Conservation (phyloP, 2,329 filamentous ascomycete species). For the Alternaria sp. region DNA sequence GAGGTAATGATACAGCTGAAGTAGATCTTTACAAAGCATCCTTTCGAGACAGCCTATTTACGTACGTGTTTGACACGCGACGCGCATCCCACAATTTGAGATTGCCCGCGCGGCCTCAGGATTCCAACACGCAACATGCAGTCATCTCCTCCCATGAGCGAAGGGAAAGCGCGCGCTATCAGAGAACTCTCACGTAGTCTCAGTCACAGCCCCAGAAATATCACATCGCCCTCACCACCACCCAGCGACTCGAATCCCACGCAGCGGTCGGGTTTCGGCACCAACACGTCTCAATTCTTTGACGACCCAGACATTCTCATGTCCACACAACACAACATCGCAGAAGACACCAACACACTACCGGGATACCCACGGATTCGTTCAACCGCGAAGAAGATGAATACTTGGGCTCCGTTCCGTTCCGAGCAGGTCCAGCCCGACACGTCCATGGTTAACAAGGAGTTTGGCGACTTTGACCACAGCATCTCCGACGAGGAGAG, state of each 20-base stretch:
- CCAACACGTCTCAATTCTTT: conserved; percentile 38
- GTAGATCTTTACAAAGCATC: conserved; percentile 36
- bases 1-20: conserved; percentile 24
- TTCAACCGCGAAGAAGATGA: conserved; percentile 50
- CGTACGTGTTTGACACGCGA: conserved; percentile 39
- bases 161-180: conserved; percentile 49
- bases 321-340: conserved; percentile 51
- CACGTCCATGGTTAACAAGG: conserved; percentile 51
- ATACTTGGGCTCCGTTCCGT: conserved; percentile 46
- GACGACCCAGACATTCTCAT: conserved; percentile 48
- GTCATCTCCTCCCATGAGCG: conserved; percentile 48
- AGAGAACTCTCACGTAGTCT: conserved; percentile 49
- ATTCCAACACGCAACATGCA: conserved; percentile 41
- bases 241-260: conserved; percentile 50
- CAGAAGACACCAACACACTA: conserved; percentile 47
- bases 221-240: conserved; percentile 40
- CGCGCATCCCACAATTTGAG: conserved; percentile 23
- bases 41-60: conserved; percentile 38
- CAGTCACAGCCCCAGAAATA: conserved; percentile 44
- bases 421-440: conserved; percentile 47
- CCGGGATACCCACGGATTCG: conserved; percentile 46
- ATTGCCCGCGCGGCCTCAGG: conserved; percentile 17
- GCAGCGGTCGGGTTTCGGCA: conserved; percentile 40
- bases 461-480: conserved; percentile 54
- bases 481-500: conserved; percentile 54